Evolutionary conservation across 495 filamentous ascomycete species (phyloP), one percentile per base, ranked within the genome.

Genomic region (Margaritispora aquatica): DNA sequence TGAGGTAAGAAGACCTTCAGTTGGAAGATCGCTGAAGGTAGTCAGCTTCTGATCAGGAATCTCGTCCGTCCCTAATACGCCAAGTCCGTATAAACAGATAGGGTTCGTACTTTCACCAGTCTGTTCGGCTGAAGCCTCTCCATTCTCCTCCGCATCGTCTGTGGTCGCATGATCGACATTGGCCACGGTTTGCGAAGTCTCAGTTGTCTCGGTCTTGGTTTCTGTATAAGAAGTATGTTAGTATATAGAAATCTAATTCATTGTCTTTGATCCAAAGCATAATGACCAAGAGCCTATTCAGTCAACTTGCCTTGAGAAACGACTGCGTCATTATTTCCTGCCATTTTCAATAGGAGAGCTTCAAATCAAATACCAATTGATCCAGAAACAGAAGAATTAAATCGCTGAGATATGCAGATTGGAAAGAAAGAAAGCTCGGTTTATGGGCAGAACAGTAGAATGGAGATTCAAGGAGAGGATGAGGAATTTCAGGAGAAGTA

Each of bases 1-100:
- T 92, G 86, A 63, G 94, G 94, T 26, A 98, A 83, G 66, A 86
- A 83, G 67, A 97, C 82, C 60, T 82, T 87, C 67, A 97, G 81
- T 75, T 86, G 83, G 75, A 90, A 95, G 69, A 96, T 61, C 26
- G 63, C 69, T 72, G 51, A 20, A 26, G 7, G 19, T 7, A 48
- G 58, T 61, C 27, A 61, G 59, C 53, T 46, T 24, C 17, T 55
- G 2, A 15, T 23, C 29, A 15, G 7, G 21, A 11, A 31, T 23
- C 26, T 57, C 1, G 10, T 19, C 2, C 3, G 13, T 26, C 9
- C 38, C 27, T 19, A 10, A 11, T 27, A 57, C 22, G 23, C 23
- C 17, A 15, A 17, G 54, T 17, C 34, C 19, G 8, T 36, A 8
- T 23, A 22, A 26, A 22, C 3, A 24, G 22, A 51, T 3, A 51